Evolutionary conservation across 192 early-diverging fungal species (phyloP).

Genomic region (Globomyces pollinis-pini): DNA sequence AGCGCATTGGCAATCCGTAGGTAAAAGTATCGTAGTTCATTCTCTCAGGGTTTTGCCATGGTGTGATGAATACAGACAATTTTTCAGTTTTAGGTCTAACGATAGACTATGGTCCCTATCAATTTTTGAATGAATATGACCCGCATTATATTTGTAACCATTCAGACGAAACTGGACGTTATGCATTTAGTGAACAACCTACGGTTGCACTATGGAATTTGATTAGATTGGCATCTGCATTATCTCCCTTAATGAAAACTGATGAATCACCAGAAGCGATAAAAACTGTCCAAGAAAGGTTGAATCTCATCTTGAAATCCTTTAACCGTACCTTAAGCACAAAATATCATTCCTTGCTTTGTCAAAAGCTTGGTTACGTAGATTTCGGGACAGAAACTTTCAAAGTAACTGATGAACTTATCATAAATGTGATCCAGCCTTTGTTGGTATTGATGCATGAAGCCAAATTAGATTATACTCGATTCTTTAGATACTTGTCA

Average conservation of each 20-base stretch:
- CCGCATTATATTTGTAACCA: slow-evolving; percentile 70
- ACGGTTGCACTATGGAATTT: slow-evolving; percentile 77
- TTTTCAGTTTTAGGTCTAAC: slow-evolving; percentile 78
- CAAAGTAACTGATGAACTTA: neutral
- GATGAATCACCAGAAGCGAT: slow-evolving; percentile 15
- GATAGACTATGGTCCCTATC: slow-evolving; percentile 82
- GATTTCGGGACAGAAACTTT: too few relatives aligned
- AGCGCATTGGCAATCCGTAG: slow-evolving; percentile 71
- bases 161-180: slow-evolving; percentile 68
- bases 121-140: slow-evolving; percentile 76
- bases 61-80: slow-evolving; percentile 92
- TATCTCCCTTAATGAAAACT: slow-evolving; percentile 55
- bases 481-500: slow-evolving; percentile 65
- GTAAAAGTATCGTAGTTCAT: slow-evolving; percentile 30
- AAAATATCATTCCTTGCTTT: slow-evolving; percentile 52
- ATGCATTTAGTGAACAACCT: slow-evolving; percentile 71
- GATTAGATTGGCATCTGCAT: slow-evolving; percentile 53
- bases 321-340: slow-evolving; percentile 44
- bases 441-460: slow-evolving; percentile 58
- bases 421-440: slow-evolving; percentile 52
- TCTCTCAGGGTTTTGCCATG: slow-evolving; percentile 27
- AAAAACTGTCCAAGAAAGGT: slow-evolving; percentile 37
- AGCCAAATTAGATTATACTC: slow-evolving; percentile 62
- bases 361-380: slow-evolving; percentile 12
- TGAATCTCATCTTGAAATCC: slow-evolving; percentile 45